These are phyloP conservation scores for Scytalidium sp. DNA, from an alignment of 2,329 filamentous ascomycete species.

Conservation along the genomic window DNA sequence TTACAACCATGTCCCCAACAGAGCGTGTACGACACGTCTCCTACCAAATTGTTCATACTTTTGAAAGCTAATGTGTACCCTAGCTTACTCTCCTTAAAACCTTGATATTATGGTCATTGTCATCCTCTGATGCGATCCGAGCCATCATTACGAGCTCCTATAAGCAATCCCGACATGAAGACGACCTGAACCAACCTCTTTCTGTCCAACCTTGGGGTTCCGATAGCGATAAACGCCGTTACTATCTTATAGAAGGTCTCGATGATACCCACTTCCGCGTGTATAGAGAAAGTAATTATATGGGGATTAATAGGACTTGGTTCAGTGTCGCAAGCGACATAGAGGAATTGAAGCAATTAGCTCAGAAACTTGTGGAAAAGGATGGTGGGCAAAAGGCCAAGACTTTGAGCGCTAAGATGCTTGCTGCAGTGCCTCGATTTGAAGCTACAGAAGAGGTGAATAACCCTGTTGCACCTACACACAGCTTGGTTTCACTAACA, in stretches of 20 bases:
- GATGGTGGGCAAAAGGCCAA: constrained; percentile 82
- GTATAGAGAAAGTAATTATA: constrained; percentile 89
- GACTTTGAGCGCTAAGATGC: constrained; percentile 73
- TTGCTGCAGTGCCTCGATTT: constrained; percentile 79
- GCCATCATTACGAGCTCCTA: constrained; percentile 82
- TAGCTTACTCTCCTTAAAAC: constrained; percentile 82
- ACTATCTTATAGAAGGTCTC: constrained; percentile 89
- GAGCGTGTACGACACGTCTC: constrained; percentile 64
- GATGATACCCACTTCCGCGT: constrained; percentile 93
- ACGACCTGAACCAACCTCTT: constrained; percentile 77
- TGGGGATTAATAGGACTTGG: constrained; percentile 75
- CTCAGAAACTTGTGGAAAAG: constrained; percentile 69
- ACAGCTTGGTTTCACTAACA: constrained; percentile 11
- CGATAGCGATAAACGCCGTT: constrained; percentile 86
- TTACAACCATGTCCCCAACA: constrained; percentile 76
- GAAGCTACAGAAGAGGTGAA: constrained; percentile 87
- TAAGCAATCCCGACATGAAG: constrained; percentile 79
- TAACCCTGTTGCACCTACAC: constrained; percentile 10
- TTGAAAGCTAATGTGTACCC: constrained; percentile 8
- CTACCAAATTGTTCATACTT: neutral
- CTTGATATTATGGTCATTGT: constrained; percentile 83
- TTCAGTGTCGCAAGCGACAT: constrained; percentile 90
- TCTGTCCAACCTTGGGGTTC: constrained; percentile 89
- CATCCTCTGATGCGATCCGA: constrained; percentile 81
- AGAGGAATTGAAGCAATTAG: constrained; percentile 74